Evolutionary conservation across 108 stramenopile species (phyloP).

Genomic region (Stephanodiscus minutulus): DNA sequence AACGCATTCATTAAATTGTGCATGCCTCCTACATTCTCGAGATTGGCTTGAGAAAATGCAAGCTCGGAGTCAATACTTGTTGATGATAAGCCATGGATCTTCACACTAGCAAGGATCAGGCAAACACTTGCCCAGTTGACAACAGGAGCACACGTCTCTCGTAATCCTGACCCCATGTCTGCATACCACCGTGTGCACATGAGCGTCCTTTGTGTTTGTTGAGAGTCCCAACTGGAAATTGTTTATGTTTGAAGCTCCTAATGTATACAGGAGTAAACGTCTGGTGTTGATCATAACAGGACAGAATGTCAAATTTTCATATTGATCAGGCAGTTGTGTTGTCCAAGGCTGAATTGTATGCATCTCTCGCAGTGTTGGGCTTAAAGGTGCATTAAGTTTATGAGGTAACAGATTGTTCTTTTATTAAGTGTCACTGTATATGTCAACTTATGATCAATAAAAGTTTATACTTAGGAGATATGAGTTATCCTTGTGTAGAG

Average conservation of each 20-base stretch:
- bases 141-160: conserved; percentile 53
- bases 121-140: conserved; percentile 32
- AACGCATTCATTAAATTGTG: not conserved
- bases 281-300: too few species aligned
- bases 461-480: too few species aligned
- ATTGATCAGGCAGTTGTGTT: too few species aligned
- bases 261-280: too few species aligned
- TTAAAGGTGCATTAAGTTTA: too few species aligned
- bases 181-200: conserved; percentile 38
- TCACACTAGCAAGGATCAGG: conserved; percentile 6
- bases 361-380: too few species aligned
- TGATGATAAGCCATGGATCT: conserved; percentile 12
- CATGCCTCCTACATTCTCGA: conserved; percentile 5
- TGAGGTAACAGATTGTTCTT: too few species aligned
- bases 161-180: conserved; percentile 52
- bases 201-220: conserved; percentile 26
- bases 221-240: conserved; percentile 13
- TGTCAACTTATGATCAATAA: too few species aligned
- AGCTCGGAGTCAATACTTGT: conserved; percentile 20
- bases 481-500: too few species aligned
- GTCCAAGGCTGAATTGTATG: too few species aligned
- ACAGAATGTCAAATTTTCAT: too few species aligned
- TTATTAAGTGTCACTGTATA: too few species aligned
- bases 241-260: conserved; percentile 22
- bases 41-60: conserved; percentile 16